Evolutionary conservation across 257 asterid species (phyloP).

Genomic region (Phtheirospermum japonicum): DNA sequence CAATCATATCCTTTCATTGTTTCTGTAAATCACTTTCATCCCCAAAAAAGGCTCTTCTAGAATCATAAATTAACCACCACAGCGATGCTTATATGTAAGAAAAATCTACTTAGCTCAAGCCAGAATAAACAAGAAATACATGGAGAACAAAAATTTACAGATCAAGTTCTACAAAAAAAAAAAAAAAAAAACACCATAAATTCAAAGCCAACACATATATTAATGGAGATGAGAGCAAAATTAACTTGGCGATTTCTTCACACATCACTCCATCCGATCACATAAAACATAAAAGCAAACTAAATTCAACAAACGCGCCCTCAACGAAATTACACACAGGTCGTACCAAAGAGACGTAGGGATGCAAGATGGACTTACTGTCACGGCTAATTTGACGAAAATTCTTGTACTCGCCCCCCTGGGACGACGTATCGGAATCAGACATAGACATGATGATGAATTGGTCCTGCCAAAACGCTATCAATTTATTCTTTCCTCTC

Average conservation of each 20-base stretch:
- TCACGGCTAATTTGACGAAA: conserved; percentile 54
- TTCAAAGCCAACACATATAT: neutral
- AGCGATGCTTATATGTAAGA: neutral
- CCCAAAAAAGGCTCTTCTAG: neutral
- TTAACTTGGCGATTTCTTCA: neutral
- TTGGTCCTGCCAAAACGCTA: conserved; percentile 12
- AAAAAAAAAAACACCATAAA: conserved; percentile 9
- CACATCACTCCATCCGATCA: conserved; percentile 27
- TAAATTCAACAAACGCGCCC: conserved; percentile 16
- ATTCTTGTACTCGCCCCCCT: conserved; percentile 50
- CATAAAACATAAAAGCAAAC: conserved; percentile 23
- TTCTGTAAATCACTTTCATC: neutral
- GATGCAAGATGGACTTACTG: conserved; percentile 36
- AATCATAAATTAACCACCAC: conserved; percentile 15
- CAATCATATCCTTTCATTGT: conserved; percentile 1
- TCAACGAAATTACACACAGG: conserved; percentile 2
- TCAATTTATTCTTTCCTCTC: neutral
- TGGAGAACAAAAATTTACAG: conserved; percentile 9
- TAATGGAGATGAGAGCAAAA: neutral
- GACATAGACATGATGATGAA: conserved; percentile 47
- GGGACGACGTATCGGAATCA: conserved; percentile 54
- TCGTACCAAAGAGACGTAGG: neutral
- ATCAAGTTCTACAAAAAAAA: conserved; percentile 20
- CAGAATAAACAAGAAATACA: conserved; percentile 10
- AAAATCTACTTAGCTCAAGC: conserved; percentile 15